Percentiles rank a stretch among this genome's conserved stretches.
phyloP scores from a whole-genome alignment of 805 yeast species.

The Wickerhamiella dianesei region DNA sequence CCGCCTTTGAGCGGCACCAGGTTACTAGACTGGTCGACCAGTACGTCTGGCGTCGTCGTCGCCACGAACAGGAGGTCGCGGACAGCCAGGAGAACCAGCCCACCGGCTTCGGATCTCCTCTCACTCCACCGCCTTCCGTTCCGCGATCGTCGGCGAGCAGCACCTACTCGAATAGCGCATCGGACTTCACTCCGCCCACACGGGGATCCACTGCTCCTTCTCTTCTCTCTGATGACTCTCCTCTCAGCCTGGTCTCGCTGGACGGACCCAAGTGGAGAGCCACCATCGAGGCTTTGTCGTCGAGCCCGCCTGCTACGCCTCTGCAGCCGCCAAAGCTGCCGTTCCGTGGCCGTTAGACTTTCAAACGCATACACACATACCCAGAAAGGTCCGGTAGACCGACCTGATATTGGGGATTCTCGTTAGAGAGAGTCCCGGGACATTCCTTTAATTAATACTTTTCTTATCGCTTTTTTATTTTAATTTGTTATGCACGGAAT shows the following conservation, averaged over 20 bases:
- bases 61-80: slow-evolving; percentile 20
- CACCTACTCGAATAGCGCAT: slow-evolving; percentile 1
- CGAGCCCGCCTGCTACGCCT: slow-evolving; percentile 19
- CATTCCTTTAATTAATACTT: background rate
- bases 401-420: too few species aligned
- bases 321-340: slow-evolving; percentile 17
- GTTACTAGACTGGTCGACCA: slow-evolving; percentile 24
- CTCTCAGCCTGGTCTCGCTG: slow-evolving; percentile 13
- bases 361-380: background rate
- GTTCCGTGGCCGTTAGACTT: slow-evolving; percentile 5
- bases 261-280: slow-evolving; percentile 8
- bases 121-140: slow-evolving; percentile 27
- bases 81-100: slow-evolving; percentile 6
- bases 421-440: background rate
- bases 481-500: background rate
- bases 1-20: slow-evolving; percentile 21
- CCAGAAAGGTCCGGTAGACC: background rate
- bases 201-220: slow-evolving; percentile 1
- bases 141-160: slow-evolving; percentile 19
- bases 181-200: slow-evolving; percentile 15
- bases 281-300: slow-evolving; percentile 8
- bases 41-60: slow-evolving; percentile 23
- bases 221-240: slow-evolving; percentile 11
- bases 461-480: background rate
- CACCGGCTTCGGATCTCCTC: slow-evolving; percentile 13